These are phyloP conservation scores for Cystobasidium pallidum DNA, from an alignment of 1,284 basidiomycete species.

Conservation along the genomic window DNA sequence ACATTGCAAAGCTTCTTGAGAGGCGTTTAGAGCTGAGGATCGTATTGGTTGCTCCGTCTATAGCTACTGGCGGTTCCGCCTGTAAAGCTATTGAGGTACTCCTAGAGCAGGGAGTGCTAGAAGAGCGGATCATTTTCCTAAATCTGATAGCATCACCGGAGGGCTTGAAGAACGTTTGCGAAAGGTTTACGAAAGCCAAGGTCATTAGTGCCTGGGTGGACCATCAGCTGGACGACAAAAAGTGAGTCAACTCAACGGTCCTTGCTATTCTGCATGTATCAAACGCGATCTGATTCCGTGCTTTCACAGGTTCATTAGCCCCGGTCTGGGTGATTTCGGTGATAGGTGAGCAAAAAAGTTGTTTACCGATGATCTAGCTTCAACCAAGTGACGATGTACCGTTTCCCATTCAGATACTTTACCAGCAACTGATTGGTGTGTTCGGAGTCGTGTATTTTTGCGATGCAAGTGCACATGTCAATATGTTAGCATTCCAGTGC, in stretches of 20 bases:
- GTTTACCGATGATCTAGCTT: too few relatives aligned
- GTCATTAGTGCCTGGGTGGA: constrained; percentile 99
- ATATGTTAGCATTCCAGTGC: not conserved
- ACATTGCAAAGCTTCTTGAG: too few relatives aligned
- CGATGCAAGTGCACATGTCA: not conserved
- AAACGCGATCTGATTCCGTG: too few relatives aligned
- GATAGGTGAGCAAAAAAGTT: constrained; percentile 67
- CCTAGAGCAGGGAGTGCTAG: constrained; percentile 78
- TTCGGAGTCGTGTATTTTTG: not conserved
- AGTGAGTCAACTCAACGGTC: constrained; percentile 63
- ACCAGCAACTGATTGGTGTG: constrained; percentile 33
- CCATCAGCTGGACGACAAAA: constrained; percentile 80
- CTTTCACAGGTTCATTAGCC: constrained; percentile 27
- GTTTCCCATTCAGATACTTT: constrained; percentile 32
- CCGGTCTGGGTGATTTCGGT: constrained; percentile 75
- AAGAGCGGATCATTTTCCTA: constrained; percentile 92
- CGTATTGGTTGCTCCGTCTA: not conserved
- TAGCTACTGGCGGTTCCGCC: constrained; percentile 94
- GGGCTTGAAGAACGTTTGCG: constrained; percentile 80
- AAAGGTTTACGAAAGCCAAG: constrained; percentile 75
- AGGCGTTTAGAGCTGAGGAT: too few relatives aligned
- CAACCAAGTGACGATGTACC: too few relatives aligned
- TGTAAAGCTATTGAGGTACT: constrained; percentile 97
- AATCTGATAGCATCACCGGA: constrained; percentile 94
- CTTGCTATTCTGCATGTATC: too few relatives aligned